Base-by-base conservation (phyloP, 148 eudicot species). In the Camellia sinensis region DNA sequence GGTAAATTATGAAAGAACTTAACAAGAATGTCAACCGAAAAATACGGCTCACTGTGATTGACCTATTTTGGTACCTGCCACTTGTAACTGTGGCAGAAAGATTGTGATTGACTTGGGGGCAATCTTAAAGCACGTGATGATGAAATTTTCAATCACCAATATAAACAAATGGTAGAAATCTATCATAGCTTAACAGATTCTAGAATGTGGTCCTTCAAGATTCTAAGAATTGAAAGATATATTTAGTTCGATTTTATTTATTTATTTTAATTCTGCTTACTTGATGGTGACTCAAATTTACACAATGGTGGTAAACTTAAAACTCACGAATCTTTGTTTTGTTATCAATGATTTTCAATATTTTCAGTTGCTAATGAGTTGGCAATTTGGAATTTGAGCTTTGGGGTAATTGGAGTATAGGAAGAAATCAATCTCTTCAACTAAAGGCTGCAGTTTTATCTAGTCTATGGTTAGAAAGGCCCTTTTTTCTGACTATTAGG, bases 191-290 rank as follows among this genome's bases (percentile, higher is more conserved):
- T 11, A 19, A 52, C 50, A 13, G 40, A 75, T 61, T 41, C 54
- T 61, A 75, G 68, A 62, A 76, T 21, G 67, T n/a, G 41, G 41
- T 44, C 79, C 79, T 76, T 45, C 69, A 62, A 76, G 43, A 44
- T 76, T 76, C 78, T 22, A 45, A 11, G 69, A 50, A 21, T n/a
- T 44, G 43, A 61, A 8, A 56, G 18, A 46, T 45, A 2, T 5
- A n/a, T 67, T 40, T 67, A 11, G 15, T 29, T 22, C 12, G 2
- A 66, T 3, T 67, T 67, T 65, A 4, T 65, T 22, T 29, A 10
- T 65, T 21, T 29, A 29, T 29, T 29, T 29, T 29, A 29, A 29
- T 29, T 29, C 37, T 29, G 37, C 37, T 29, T 29, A 29, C 37
- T 29, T 29, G 37, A 4, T 22, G 68, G 14, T 29, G 68, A 67